Percentiles rank a stretch among this genome's conserved stretches.
These are phyloP conservation scores for Ascoidea rubescens DNA, from an alignment of 805 yeast genomes.

Conservation along the genomic window DNA sequence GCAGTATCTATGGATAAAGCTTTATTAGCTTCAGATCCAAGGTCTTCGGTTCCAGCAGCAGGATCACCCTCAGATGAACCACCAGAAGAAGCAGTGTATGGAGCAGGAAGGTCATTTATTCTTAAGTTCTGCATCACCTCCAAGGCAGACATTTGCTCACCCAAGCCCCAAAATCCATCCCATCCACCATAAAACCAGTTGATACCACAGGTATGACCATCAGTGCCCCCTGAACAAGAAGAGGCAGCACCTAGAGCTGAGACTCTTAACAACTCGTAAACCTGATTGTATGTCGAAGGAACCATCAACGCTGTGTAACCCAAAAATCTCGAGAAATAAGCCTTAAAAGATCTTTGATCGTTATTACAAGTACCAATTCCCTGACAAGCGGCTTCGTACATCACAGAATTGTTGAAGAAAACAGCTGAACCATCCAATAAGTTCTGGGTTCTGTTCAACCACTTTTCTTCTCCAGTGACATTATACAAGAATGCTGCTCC, in stretches of 20 bases:
- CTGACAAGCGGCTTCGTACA: conserved; percentile 84
- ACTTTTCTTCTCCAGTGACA: conserved; percentile 45
- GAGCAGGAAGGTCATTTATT: conserved; percentile 29
- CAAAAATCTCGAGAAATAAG: conserved; percentile 61
- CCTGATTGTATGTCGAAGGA: conserved; percentile 30
- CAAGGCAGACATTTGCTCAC: conserved; percentile 82
- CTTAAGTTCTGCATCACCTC: conserved; percentile 39
- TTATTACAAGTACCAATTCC: conserved; percentile 47
- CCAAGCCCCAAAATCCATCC: conserved; percentile 72
- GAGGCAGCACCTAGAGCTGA: conserved; percentile 65
- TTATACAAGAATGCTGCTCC: conserved; percentile 78
- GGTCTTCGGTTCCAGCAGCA: conserved; percentile 46
- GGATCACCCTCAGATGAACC: conserved; percentile 59
- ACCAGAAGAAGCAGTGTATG: conserved; percentile 49
- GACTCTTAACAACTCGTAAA: conserved; percentile 21
- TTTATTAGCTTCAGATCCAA: conserved; percentile 20
- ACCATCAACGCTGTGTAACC: conserved; percentile 62
- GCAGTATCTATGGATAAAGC: conserved; percentile 29
- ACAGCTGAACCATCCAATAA: conserved; percentile 40
- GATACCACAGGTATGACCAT: conserved; percentile 79
- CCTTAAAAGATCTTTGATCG: conserved; percentile 90
- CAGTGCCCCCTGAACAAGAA: conserved; percentile 78
- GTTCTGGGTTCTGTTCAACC: conserved; percentile 49
- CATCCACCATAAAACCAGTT: conserved; percentile 59
- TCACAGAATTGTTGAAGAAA: conserved; percentile 40